These are phyloP conservation scores for Conoideocrella luteorostrata DNA, from an alignment of 2,329 filamentous ascomycete genomes.

Conservation along the genomic window DNA sequence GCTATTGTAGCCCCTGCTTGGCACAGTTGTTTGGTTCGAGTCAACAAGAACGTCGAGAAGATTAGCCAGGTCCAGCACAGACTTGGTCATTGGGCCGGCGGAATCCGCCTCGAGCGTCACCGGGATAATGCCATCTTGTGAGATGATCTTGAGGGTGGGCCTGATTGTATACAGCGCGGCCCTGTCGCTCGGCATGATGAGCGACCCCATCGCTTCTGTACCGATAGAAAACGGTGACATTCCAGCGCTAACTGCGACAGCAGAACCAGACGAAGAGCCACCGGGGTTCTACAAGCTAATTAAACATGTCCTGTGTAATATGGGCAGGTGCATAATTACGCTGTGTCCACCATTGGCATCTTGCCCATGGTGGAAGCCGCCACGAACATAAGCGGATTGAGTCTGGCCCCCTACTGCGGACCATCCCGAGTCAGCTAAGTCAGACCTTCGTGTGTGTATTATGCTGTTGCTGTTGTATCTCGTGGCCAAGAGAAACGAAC, in stretches of 20 bases:
- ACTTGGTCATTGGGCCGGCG: neutral
- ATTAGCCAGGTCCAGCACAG: neutral
- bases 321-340: neutral
- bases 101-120: neutral
- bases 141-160: neutral
- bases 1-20: neutral
- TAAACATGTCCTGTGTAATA: neutral
- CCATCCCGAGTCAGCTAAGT: neutral
- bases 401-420: neutral
- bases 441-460: neutral
- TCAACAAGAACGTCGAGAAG: neutral
- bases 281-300: slow-evolving; percentile 2
- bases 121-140: neutral
- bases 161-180: neutral
- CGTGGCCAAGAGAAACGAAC: neutral
- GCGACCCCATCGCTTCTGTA: neutral
- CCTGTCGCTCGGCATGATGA: neutral
- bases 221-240: slow-evolving; percentile 6
- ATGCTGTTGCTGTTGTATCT: neutral
- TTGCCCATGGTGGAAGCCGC: neutral
- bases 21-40: neutral
- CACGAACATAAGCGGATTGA: neutral
- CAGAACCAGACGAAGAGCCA: slow-evolving; percentile 8
- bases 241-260: slow-evolving; percentile 6
- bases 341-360: neutral